Base-by-base conservation (phyloP, 345 rosid genomes). In the Camelina sativa region DNA sequence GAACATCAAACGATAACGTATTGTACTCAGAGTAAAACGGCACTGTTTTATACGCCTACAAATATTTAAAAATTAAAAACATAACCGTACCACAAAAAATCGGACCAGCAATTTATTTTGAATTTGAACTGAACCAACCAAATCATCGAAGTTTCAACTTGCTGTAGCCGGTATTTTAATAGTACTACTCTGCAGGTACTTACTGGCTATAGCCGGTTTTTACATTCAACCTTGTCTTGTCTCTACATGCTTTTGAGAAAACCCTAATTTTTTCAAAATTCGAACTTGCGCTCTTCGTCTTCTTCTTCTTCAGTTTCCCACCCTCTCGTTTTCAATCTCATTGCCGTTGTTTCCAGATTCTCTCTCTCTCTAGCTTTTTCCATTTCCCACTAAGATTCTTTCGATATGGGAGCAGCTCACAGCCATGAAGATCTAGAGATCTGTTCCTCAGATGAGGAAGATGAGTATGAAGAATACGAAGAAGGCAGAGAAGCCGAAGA, bases 351-450 rank as follows among this genome's bases (percentile, higher is more conserved):
- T 44, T 12, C 56, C 56, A 43, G 47, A 34, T 11, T 47, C 37
- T 60, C 53, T 23, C 25, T 25, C 25, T 23, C 25, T 23, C 25
- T 23, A 53, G 5, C 60, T 25, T n/a, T 41, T 4, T 4, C 8
- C 53, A 48, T 48, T 48, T 51, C 13, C 13, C 35, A 20, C 25
- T 40, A 19, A 28, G 48, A 19, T 52, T 66, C 28, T 32, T 25
- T 69, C 9, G 25, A 34, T 2, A 91, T 91, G 97, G 97, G 97
- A 44, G 89, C 71, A 23, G 22, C 88, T 69, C 89, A 91, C 47
- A 91, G 94, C 79, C 89, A 82, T 19, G 88, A 86, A 60, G 89
- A 91, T 70, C 82, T 88, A 9, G 89, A 85, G 62, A 69, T 89
- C 61, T 81, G 87, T n/a, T 89, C 85, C 65, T 89, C 91, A 0